These are phyloP conservation scores for Aspergillus nanangensis DNA, from an alignment of 495 filamentous ascomycete genomes.

Conservation along the genomic window DNA sequence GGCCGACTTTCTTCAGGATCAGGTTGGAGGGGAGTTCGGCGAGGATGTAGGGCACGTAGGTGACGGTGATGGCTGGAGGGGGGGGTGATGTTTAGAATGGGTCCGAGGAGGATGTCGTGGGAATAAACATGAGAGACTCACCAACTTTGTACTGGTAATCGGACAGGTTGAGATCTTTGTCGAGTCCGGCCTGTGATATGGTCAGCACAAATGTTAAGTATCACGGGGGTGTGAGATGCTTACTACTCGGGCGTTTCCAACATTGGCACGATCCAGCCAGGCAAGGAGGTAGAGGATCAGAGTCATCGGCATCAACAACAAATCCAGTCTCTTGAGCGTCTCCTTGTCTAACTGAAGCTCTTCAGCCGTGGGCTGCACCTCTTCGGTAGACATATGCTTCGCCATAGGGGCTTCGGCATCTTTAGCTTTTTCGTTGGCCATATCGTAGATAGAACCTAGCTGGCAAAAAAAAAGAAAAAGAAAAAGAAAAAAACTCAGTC, in stretches of 20 bases:
- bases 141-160: constrained; percentile 9
- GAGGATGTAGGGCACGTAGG: constrained; percentile 9
- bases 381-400: constrained; percentile 5
- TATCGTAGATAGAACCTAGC: background rate
- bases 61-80: constrained; percentile 9
- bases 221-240: background rate
- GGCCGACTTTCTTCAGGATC: constrained; percentile 9
- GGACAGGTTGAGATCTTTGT: constrained; percentile 8
- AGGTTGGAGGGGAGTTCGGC: constrained; percentile 12
- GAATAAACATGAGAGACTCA: too few relatives aligned
- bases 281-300: constrained; percentile 9
- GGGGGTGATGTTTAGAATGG: too few relatives aligned
- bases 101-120: too few relatives aligned
- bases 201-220: background rate
- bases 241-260: constrained; percentile 11
- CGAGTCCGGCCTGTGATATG: constrained; percentile 5
- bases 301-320: constrained; percentile 11
- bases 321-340: constrained; percentile 5
- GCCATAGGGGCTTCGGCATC: constrained; percentile 3
- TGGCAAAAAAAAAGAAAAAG: background rate
- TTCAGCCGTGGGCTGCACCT: constrained; percentile 6
- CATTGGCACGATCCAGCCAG: constrained; percentile 12
- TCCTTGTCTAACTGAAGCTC: constrained; percentile 6
- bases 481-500: background rate
- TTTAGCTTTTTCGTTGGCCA: background rate